phyloP scores from a whole-genome alignment of 306 rosid genomes.

The Quercus parvula region DNA sequence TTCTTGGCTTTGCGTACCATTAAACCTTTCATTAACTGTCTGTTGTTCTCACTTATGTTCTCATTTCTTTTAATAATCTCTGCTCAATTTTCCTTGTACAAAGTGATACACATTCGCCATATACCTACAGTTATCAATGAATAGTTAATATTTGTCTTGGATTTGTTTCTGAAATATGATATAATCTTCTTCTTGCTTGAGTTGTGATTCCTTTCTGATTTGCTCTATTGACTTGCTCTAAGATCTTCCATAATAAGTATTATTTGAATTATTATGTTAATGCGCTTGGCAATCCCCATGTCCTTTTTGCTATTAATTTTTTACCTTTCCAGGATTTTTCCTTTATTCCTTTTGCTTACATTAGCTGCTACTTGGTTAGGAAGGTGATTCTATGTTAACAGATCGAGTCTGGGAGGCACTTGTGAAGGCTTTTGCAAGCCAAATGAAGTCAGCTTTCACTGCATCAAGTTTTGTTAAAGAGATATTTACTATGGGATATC shows the following conservation, averaged over 20 bases:
- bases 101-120: neutral
- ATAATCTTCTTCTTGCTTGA: slow-evolving; percentile 1
- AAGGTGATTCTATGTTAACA: slow-evolving; percentile 87
- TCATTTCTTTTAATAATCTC: neutral
- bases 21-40: neutral
- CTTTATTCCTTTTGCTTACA: slow-evolving; percentile 22
- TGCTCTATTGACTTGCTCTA: slow-evolving; percentile 11
- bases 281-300: neutral
- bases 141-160: neutral
- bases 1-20: neutral
- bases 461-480: slow-evolving; percentile 99
- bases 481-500: slow-evolving; percentile 86
- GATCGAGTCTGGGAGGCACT: slow-evolving; percentile 95
- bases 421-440: slow-evolving; percentile 87
- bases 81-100: neutral
- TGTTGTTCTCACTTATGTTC: neutral
- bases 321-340: neutral
- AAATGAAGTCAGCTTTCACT: slow-evolving; percentile 95
- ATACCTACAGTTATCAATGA: neutral
- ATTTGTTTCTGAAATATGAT: neutral
- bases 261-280: neutral
- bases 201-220: slow-evolving; percentile 16
- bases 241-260: slow-evolving; percentile 10
- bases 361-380: slow-evolving; percentile 44
- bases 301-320: neutral